Evolutionary conservation across 208 protist species (phyloP).

Genomic region (Wallacemonas sp.): DNA sequence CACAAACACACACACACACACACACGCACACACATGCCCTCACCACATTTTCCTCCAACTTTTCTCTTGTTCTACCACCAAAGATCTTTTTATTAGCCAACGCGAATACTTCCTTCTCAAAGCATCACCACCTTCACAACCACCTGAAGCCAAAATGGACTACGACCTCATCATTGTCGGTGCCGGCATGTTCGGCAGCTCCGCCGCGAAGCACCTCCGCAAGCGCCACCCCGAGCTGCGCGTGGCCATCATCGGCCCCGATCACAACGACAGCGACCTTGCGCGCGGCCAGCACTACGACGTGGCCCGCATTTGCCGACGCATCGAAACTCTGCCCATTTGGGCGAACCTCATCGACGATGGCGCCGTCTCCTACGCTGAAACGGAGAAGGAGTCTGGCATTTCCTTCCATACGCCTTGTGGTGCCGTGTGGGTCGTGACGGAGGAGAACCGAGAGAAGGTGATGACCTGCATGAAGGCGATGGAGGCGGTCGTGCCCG

Average conservation of each 20-base stretch:
- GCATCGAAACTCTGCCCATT: constrained; percentile 17
- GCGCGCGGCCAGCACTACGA: constrained; percentile 36
- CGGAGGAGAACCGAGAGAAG: constrained; percentile 1
- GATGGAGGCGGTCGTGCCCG: constrained; percentile 13
- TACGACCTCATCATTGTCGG: constrained; percentile 31
- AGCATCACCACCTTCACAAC: too few relatives aligned
- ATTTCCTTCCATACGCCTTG: constrained; percentile 26
- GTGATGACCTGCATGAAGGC: constrained; percentile 13
- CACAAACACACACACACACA: background rate
- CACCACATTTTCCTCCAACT: too few relatives aligned
- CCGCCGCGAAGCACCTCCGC: constrained; percentile 25
- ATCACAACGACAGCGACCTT: constrained; percentile 17
- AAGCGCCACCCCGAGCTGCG: constrained; percentile 14
- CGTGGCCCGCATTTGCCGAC: constrained; percentile 29
- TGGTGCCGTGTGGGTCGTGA: constrained; percentile 23
- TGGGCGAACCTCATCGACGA: constrained; percentile 26
- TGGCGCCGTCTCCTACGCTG: constrained; percentile 17
- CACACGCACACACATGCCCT: constrained; percentile 1
- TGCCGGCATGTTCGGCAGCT: constrained; percentile 31
- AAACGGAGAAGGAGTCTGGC: constrained; percentile 24
- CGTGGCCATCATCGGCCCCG: constrained; percentile 22
- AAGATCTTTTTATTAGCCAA: too few relatives aligned
- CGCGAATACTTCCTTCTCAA: too few relatives aligned
- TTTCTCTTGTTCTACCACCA: too few relatives aligned
- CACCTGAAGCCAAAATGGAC: constrained; percentile 6